Percentiles rank a stretch among this genome's conserved stretches.
Evolutionary conservation across 768 basidiomycete genomes (phyloP).

Genomic region (Hygrocybe punicea): DNA sequence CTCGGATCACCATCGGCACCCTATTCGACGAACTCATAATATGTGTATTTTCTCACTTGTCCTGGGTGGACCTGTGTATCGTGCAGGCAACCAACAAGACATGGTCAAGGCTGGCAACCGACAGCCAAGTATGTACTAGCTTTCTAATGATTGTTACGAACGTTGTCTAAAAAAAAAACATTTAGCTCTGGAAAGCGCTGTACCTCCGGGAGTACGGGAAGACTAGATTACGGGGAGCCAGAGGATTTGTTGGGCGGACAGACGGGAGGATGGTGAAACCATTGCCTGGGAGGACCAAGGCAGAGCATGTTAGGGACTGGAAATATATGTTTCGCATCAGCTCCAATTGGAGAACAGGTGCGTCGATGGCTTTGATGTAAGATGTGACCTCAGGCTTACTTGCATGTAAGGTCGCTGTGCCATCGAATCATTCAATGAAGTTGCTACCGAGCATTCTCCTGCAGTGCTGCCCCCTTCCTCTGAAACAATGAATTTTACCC

Average conservation of each 20-base stretch:
- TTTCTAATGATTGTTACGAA: slow-evolving; percentile 2
- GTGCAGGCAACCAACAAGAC: slow-evolving; percentile 59
- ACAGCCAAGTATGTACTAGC: slow-evolving; percentile 52
- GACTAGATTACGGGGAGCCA: slow-evolving; percentile 61
- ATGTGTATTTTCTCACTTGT: slow-evolving; percentile 68
- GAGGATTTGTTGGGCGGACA: slow-evolving; percentile 53
- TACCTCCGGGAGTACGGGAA: slow-evolving; percentile 67
- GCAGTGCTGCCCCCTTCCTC: neutral
- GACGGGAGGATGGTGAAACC: slow-evolving; percentile 59
- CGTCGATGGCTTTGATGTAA: slow-evolving; percentile 15
- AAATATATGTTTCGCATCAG: slow-evolving; percentile 86
- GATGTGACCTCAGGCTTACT: neutral
- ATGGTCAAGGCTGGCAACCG: slow-evolving; percentile 63
- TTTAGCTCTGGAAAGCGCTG: slow-evolving; percentile 62
- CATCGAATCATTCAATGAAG: slow-evolving; percentile 38
- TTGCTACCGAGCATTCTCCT: neutral
- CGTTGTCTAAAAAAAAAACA: neutral
- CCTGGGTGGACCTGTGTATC: slow-evolving; percentile 63
- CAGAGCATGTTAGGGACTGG: slow-evolving; percentile 56
- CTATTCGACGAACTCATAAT: slow-evolving; percentile 77
- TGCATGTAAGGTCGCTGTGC: slow-evolving; percentile 58
- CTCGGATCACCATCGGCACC: slow-evolving; percentile 45
- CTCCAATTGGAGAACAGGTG: slow-evolving; percentile 78
- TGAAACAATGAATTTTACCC: slow-evolving; percentile 24
- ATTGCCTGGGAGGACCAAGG: slow-evolving; percentile 51